A percentile compares a stretch with the other conserved stretches of the same genome.
These are phyloP conservation scores for Fusarium sp. DNA, from an alignment of 2,329 filamentous ascomycete genomes.

Conservation along the genomic window DNA sequence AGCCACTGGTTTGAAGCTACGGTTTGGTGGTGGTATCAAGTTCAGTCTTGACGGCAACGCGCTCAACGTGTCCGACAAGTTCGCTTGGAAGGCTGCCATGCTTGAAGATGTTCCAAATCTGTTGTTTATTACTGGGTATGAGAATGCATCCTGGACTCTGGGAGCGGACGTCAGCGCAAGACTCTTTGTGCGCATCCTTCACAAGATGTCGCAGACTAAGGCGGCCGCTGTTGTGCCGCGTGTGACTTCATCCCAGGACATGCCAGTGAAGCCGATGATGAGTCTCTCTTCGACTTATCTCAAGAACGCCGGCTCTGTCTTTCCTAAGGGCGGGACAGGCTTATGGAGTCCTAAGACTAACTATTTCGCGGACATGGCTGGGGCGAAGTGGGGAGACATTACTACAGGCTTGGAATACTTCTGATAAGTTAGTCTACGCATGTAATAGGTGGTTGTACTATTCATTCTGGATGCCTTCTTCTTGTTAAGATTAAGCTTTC, in stretches of 20 bases:
- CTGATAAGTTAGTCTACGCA: background rate
- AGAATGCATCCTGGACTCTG: constrained; percentile 73
- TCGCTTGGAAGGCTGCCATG: constrained; percentile 73
- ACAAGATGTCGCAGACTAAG: constrained; percentile 62
- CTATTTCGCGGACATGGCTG: constrained; percentile 50
- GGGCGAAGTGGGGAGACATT: constrained; percentile 52
- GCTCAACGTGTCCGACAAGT: constrained; percentile 61
- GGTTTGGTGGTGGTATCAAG: constrained; percentile 67
- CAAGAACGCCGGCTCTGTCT: constrained; percentile 54
- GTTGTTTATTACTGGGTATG: constrained; percentile 72
- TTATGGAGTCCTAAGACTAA: constrained; percentile 52
- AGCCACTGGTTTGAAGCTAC: constrained; percentile 73
- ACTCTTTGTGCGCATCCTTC: constrained; percentile 65
- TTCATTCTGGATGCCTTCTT: no score
- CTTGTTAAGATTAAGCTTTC: no score
- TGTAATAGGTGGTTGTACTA: no score
- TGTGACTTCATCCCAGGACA: constrained; percentile 52
- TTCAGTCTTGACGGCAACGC: constrained; percentile 66
- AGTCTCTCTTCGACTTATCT: constrained; percentile 67
- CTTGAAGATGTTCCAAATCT: constrained; percentile 74
- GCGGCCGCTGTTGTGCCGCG: constrained; percentile 61
- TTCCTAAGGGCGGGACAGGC: constrained; percentile 64
- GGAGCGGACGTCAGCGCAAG: constrained; percentile 69
- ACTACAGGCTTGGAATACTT: constrained; percentile 42
- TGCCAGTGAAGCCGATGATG: constrained; percentile 59